A percentile compares a stretch with the other conserved stretches of the same genome.
Evolutionary conservation across 1,139 yeast genomes (phyloP).

Genomic region (Pichia inconspicua): DNA sequence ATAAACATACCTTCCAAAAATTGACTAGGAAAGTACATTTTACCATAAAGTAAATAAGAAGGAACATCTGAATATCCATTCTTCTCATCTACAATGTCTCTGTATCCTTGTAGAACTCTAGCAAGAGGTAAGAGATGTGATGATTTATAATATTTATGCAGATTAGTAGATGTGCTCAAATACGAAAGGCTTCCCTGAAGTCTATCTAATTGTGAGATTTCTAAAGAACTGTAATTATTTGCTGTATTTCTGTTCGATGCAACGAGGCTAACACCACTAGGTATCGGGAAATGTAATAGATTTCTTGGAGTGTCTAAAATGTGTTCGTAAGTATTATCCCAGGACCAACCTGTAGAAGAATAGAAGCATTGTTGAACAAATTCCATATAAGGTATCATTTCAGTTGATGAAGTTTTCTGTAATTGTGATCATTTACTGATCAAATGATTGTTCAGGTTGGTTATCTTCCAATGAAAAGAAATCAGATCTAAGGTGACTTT

Average conservation of each 20-base stretch:
- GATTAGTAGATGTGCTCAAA: conserved; percentile 58
- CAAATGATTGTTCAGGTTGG: no score
- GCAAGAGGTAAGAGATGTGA: conserved; percentile 54
- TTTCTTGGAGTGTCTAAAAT: conserved; percentile 63
- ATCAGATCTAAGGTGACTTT: no score
- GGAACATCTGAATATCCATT: background rate
- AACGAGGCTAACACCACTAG: conserved; percentile 59
- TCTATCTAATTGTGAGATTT: conserved; percentile 57
- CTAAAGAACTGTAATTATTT: conserved; percentile 66
- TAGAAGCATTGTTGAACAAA: conserved; percentile 68
- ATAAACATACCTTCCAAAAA: conserved; percentile 85
- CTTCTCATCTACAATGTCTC: conserved; percentile 31
- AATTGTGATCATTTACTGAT: background rate
- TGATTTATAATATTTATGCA: conserved; percentile 40
- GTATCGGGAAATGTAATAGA: conserved; percentile 67
- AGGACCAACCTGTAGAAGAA: conserved; percentile 64
- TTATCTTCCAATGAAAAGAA: no score
- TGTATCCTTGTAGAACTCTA: conserved; percentile 73
- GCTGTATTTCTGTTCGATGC: conserved; percentile 67
- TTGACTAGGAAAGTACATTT: conserved; percentile 83
- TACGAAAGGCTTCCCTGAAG: conserved; percentile 83
- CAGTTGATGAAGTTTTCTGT: no score
- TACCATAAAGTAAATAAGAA: conserved; percentile 53
- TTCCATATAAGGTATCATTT: conserved; percentile 81
- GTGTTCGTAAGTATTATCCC: conserved; percentile 67